A percentile compares a stretch with the other conserved stretches of the same genome.
Conservation (phyloP, 768 basidiomycete genomes). For the Boletus rubroflammeus region DNA sequence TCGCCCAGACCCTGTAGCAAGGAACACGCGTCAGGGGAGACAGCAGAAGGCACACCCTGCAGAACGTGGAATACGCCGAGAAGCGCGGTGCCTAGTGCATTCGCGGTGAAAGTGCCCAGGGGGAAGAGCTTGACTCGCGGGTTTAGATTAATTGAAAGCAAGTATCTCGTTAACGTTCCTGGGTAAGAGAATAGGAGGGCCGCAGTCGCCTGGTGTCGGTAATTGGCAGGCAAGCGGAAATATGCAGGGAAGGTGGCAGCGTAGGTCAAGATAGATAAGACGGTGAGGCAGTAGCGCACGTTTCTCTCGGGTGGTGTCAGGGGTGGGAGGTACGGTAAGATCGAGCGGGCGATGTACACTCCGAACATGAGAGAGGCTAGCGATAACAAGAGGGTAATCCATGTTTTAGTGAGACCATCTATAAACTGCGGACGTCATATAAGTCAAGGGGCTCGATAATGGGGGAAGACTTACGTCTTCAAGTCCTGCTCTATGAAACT, state of each 20-base stretch:
- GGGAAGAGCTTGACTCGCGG: constrained; percentile 58
- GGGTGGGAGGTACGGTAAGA: constrained; percentile 41
- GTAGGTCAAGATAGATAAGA: constrained; percentile 62
- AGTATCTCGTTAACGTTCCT: constrained; percentile 81
- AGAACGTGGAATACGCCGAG: constrained; percentile 70
- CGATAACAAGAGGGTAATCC: constrained; percentile 75
- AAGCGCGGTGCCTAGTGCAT: constrained; percentile 77
- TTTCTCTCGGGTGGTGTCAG: constrained; percentile 40
- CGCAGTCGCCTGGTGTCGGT: constrained; percentile 78
- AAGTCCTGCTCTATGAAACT: constrained; percentile 58
- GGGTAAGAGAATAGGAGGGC: constrained; percentile 88
- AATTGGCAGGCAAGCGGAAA: constrained; percentile 63
- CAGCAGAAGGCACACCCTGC: constrained; percentile 45
- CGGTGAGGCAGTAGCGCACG: constrained; percentile 49
- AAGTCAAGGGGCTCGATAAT: not conserved
- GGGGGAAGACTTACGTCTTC: constrained; percentile 53
- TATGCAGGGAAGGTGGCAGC: constrained; percentile 75
- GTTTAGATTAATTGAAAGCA: constrained; percentile 73
- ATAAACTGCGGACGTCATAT: constrained; percentile 55
- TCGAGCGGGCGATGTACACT: constrained; percentile 48
- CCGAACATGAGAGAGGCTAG: constrained; percentile 80
- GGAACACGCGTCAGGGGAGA: constrained; percentile 56
- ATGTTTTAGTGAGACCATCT: constrained; percentile 77
- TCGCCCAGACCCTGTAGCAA: constrained; percentile 80
- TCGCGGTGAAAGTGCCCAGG: constrained; percentile 75